These are phyloP conservation scores for Saccharata proteae DNA, from an alignment of 2,329 filamentous ascomycete species.

Conservation along the genomic window DNA sequence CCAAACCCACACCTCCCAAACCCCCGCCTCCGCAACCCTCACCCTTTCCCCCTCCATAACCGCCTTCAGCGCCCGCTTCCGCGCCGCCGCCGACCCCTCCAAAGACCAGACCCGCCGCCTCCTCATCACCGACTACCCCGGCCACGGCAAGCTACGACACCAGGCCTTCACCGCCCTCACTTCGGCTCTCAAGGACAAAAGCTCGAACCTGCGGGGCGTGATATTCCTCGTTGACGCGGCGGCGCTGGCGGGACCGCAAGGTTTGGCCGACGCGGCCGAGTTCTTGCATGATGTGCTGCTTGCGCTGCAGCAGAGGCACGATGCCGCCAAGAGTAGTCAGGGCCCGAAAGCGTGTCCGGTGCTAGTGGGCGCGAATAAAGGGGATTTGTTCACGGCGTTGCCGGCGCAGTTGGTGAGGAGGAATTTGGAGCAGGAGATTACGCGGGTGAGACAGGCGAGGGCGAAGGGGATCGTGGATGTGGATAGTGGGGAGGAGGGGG, in stretches of 20 bases:
- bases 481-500: conserved; percentile 55
- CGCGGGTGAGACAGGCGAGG: conserved; percentile 61
- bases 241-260: conserved; percentile 19
- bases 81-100: conserved; percentile 52
- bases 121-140: conserved; percentile 76
- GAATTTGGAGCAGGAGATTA: conserved; percentile 69
- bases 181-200: conserved; percentile 41
- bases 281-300: conserved; percentile 90
- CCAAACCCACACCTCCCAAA: conserved; percentile 51
- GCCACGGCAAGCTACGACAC: conserved; percentile 77
- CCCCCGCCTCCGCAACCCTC: conserved; percentile 44
- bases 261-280: conserved; percentile 59
- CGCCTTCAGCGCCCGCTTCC: conserved; percentile 49
- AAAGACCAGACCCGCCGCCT: conserved; percentile 49
- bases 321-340: conserved; percentile 43
- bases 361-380: conserved; percentile 85
- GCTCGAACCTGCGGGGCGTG: conserved; percentile 52
- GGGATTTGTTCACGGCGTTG: conserved; percentile 86
- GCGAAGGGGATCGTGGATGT: conserved; percentile 72
- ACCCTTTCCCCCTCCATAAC: conserved; percentile 40
- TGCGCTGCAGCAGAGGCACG: conserved; percentile 61
- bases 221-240: conserved; percentile 86
- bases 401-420: conserved; percentile 64
- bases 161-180: conserved; percentile 43
- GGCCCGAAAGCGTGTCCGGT: conserved; percentile 54